A percentile compares a stretch with the other conserved stretches of the same genome.
These are phyloP conservation scores for Tulasnella sp. DNA, from an alignment of 768 basidiomycete genomes.

Conservation along the genomic window DNA sequence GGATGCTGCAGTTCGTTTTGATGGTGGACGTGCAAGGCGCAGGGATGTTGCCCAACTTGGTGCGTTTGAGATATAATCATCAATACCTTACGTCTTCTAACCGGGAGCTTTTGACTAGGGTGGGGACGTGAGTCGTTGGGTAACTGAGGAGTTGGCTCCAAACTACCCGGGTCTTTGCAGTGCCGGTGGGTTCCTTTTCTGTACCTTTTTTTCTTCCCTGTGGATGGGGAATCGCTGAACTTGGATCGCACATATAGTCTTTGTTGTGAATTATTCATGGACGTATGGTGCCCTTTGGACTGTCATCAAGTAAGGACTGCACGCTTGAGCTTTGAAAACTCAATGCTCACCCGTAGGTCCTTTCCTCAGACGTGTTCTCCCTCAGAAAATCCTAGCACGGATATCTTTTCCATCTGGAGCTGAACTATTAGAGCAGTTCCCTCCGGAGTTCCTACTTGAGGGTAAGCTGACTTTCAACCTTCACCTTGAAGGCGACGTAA, in stretches of 20 bases:
- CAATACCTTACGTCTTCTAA: background rate
- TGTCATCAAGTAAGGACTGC: constrained; percentile 23
- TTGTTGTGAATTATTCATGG: constrained; percentile 29
- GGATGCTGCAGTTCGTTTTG: constrained; percentile 27
- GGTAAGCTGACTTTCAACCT: constrained; percentile 7
- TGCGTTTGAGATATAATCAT: background rate
- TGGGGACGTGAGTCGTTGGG: constrained; percentile 24
- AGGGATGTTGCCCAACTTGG: constrained; percentile 24
- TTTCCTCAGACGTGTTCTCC: constrained; percentile 20
- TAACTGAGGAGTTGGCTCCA: constrained; percentile 16
- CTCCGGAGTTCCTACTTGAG: constrained; percentile 23
- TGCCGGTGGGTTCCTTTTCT: constrained; percentile 8
- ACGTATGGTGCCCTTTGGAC: constrained; percentile 25
- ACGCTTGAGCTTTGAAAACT: background rate
- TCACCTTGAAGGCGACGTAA: background rate
- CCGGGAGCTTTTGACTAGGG: background rate
- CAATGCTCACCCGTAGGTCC: background rate
- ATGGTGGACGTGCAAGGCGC: constrained; percentile 27
- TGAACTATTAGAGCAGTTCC: constrained; percentile 18
- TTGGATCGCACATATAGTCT: background rate
- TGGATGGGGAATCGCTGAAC: background rate
- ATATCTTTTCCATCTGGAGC: constrained; percentile 22
- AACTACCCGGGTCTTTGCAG: constrained; percentile 27
- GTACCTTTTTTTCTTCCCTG: background rate
- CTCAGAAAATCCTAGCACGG: constrained; percentile 20